Conservation (phyloP, 225 moss, liverwort and hornwort genomes). For the Takakia lepidozioides region DNA sequence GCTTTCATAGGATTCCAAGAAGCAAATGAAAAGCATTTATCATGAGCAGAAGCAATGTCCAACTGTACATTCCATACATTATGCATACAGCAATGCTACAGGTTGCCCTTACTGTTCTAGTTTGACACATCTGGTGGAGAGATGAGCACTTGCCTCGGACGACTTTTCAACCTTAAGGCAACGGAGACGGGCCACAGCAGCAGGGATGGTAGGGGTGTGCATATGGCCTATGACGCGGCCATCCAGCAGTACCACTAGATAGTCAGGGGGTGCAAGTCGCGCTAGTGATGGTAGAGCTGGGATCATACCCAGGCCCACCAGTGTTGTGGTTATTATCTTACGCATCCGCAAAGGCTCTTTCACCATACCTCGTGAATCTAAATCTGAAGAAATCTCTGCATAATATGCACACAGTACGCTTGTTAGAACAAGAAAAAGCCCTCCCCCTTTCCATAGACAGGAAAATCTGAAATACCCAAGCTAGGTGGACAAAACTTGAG, state of each 20-base stretch:
- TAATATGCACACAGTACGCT: background rate
- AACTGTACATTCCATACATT: too few species aligned
- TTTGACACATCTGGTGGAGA: too few species aligned
- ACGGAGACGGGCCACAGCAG: slow-evolving; percentile 62
- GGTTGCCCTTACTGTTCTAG: too few species aligned
- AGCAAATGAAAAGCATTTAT: too few species aligned
- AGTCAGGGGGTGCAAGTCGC: slow-evolving; percentile 58
- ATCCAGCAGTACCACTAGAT: slow-evolving; percentile 71
- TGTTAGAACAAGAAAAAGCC: too few species aligned
- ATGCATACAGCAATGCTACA: too few species aligned
- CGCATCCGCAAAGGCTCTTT: slow-evolving; percentile 61
- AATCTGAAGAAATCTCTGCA: slow-evolving; percentile 77
- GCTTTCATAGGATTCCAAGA: too few species aligned
- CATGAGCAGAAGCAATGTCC: too few species aligned
- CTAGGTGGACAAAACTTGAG: too few species aligned
- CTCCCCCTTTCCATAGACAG: too few species aligned
- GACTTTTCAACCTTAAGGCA: slow-evolving; percentile 61
- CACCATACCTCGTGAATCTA: slow-evolving; percentile 61
- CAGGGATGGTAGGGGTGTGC: slow-evolving; percentile 33
- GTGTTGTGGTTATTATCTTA: slow-evolving; percentile 57
- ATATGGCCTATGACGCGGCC: slow-evolving; percentile 75
- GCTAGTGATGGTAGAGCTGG: slow-evolving; percentile 66
- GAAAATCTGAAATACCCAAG: too few species aligned
- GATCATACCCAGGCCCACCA: slow-evolving; percentile 70
- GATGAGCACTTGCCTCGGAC: slow-evolving; percentile 47